phyloP scores from a whole-genome alignment of 768 basidiomycete species.

The Collybia sp. region DNA sequence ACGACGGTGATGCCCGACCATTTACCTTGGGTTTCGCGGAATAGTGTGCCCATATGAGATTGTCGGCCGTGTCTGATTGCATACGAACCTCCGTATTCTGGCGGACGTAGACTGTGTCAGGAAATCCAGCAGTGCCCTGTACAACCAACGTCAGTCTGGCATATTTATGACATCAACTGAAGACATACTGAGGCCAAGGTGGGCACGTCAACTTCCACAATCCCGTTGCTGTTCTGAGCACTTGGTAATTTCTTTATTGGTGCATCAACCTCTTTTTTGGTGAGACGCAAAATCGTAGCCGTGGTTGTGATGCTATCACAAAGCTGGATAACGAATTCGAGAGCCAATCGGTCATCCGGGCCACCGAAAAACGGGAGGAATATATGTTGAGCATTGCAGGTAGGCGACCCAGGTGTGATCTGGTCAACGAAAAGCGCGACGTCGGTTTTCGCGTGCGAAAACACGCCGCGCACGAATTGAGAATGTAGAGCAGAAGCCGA shows the following conservation, averaged over 20 bases:
- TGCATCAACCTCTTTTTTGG: constrained; percentile 37
- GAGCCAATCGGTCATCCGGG: constrained; percentile 84
- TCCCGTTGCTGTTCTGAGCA: constrained; percentile 70
- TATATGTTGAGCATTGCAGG: constrained; percentile 49
- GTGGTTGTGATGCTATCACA: constrained; percentile 62
- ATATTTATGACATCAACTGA: background rate
- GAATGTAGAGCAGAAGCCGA: constrained; percentile 62
- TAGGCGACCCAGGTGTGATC: constrained; percentile 25
- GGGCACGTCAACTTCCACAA: constrained; percentile 50
- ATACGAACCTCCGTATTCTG: background rate
- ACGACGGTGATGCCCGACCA: no score
- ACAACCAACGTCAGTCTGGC: no score
- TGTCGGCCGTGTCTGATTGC: background rate
- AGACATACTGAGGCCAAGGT: background rate
- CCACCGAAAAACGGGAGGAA: constrained; percentile 94
- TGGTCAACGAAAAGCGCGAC: constrained; percentile 84
- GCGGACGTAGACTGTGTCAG: background rate
- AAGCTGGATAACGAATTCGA: constrained; percentile 82
- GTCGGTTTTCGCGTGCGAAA: constrained; percentile 64
- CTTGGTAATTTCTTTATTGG: constrained; percentile 43
- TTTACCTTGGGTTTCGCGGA: background rate
- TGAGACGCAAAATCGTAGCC: constrained; percentile 73
- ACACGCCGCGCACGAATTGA: constrained; percentile 80
- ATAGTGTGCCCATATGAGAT: background rate
- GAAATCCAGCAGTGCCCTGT: background rate